Percentiles rank a stretch among this genome's conserved stretches.
Evolutionary conservation across 768 basidiomycete genomes (phyloP).

Genomic region (Lanmaoa rubissima): DNA sequence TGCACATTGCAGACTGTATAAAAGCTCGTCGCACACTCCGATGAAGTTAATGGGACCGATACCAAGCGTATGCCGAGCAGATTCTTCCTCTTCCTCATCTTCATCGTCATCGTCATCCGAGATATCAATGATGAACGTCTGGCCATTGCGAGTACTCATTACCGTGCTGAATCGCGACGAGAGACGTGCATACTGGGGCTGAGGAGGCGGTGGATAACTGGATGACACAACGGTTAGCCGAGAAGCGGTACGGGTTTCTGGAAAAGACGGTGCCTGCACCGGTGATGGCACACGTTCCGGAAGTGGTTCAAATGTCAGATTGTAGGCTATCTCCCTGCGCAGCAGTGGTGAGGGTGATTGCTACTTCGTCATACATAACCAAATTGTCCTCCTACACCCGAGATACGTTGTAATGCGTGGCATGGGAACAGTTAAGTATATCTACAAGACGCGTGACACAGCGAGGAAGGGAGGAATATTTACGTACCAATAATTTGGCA

Average conservation of each 20-base stretch:
- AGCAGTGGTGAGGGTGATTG: not conserved
- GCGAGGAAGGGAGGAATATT: constrained; percentile 16
- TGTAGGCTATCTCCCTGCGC: constrained; percentile 3
- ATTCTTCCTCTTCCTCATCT: constrained; percentile 18
- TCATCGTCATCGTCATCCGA: constrained; percentile 32
- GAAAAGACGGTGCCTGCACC: not conserved
- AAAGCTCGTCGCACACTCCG: not conserved
- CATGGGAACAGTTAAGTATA: constrained; percentile 23
- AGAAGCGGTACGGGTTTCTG: constrained; percentile 10
- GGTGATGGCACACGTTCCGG: not conserved
- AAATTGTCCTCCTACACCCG: constrained; percentile 14
- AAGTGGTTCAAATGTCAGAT: not conserved
- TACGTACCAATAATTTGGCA: constrained; percentile 28
- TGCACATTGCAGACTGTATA: no score
- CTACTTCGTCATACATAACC: constrained; percentile 5
- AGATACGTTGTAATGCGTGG: not conserved
- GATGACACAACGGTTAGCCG: not conserved
- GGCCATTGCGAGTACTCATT: constrained; percentile 21
- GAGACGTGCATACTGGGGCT: constrained; percentile 7
- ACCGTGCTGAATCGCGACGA: constrained; percentile 29
- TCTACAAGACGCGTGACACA: constrained; percentile 14
- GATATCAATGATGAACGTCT: constrained; percentile 33
- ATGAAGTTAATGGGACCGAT: not conserved
- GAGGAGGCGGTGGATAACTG: not conserved
- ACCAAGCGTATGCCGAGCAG: not conserved